Percentiles rank a stretch among this genome's conserved stretches.
phyloP scores from a whole-genome alignment of 108 stramenopile species.

The Nannochloropsis oceanica region DNA sequence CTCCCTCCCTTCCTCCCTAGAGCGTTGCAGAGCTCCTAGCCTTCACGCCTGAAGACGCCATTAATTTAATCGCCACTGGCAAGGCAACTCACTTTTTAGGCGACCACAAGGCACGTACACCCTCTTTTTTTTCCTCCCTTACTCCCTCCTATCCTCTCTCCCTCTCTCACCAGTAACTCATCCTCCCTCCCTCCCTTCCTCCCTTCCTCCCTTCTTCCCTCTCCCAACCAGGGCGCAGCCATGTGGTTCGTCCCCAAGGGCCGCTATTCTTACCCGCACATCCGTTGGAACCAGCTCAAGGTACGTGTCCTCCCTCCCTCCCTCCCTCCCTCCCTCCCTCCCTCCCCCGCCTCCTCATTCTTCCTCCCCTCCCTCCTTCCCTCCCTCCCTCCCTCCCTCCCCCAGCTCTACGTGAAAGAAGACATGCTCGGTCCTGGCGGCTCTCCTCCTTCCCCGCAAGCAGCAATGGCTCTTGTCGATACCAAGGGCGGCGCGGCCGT shows the following conservation, averaged over 20 bases:
- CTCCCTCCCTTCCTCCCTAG: not conserved
- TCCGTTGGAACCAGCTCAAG: not conserved
- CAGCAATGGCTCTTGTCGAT: not conserved
- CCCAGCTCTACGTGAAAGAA: not conserved
- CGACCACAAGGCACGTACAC: not conserved
- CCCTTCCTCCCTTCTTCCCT: not conserved
- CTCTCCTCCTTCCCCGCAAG: not conserved
- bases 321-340: not conserved
- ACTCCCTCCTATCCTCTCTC: not conserved
- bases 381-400: too few species aligned
- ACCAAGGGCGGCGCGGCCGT: not conserved
- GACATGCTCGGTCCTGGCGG: not conserved
- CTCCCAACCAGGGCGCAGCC: not conserved
- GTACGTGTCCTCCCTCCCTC: not conserved
- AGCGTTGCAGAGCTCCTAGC: not conserved
- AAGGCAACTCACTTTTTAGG: not conserved
- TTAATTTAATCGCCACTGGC: not conserved
- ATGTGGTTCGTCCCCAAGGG: not conserved
- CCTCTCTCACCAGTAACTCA: not conserved
- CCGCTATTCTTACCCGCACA: not conserved
- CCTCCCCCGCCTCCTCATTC: not conserved
- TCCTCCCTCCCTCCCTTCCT: not conserved
- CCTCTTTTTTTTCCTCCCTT: not conserved
- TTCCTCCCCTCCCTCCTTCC: not conserved
- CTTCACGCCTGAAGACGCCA: not conserved